These are phyloP conservation scores for Nicotiana knightiana DNA, from an alignment of 257 asterid genomes.

Conservation along the genomic window DNA sequence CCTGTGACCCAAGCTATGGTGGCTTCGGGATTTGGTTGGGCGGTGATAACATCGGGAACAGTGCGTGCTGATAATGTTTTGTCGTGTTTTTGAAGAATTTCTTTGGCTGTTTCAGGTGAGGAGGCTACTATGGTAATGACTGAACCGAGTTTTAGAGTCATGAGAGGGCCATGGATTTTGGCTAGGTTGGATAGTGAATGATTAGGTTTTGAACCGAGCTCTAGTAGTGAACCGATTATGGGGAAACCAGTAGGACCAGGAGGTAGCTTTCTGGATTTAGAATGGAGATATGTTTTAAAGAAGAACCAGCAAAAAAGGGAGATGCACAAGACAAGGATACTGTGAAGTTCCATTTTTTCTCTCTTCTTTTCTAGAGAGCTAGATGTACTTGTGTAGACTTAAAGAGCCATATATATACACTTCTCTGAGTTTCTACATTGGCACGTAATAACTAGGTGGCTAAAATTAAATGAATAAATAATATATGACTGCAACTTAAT, in stretches of 20 bases:
- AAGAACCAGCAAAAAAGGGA: too few relatives aligned
- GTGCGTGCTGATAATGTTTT: conserved; percentile 18
- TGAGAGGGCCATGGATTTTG: conserved; percentile 24
- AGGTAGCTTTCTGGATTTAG: too few relatives aligned
- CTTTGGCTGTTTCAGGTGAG: conserved; percentile 25
- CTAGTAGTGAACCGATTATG: conserved; percentile 1
- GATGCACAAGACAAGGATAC: too few relatives aligned
- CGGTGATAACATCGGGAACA: conserved; percentile 7
- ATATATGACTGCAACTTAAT: too few relatives aligned
- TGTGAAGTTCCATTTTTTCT: too few relatives aligned
- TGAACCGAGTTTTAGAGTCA: conserved; percentile 31
- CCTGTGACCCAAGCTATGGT: conserved; percentile 22
- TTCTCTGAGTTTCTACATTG: too few relatives aligned
- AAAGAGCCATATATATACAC: too few relatives aligned
- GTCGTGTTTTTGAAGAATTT: conserved; percentile 26
- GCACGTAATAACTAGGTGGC: too few relatives aligned
- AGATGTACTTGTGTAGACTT: too few relatives aligned
- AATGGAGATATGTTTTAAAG: too few relatives aligned
- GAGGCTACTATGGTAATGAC: conserved; percentile 21
- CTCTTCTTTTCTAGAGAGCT: too few relatives aligned
- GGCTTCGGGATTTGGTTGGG: conserved; percentile 21
- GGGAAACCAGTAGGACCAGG: not conserved
- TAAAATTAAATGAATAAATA: too few relatives aligned
- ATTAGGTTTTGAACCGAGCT: conserved; percentile 5
- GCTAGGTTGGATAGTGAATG: conserved; percentile 18